Evolutionary conservation across 2,329 filamentous ascomycete genomes (phyloP), one percentile per base, ranked within the genome.

Genomic region (Rutstroemia sp.): DNA sequence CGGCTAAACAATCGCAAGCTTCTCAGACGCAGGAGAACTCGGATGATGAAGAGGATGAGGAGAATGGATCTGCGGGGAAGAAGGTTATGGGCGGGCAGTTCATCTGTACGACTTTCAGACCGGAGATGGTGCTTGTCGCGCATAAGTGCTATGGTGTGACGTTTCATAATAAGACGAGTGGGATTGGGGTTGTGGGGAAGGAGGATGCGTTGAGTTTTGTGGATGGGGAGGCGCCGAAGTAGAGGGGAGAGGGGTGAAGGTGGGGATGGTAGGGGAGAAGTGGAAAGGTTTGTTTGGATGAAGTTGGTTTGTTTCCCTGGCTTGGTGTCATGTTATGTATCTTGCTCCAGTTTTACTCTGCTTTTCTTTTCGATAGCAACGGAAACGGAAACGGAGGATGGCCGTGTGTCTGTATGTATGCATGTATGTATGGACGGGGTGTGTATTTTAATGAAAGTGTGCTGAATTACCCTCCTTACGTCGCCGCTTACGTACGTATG

Each of bases 131-230:
- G 61, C 83, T 88, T 59, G 90, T 97, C 19, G 94, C 94, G 3
- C 92, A 97, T 76, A 95, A 96, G 76, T 96, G 92, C 73, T 99
- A 99, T 71, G 94, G 94, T 59, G 94, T 99, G 51, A 90, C 89
- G 51, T 97, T 92, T 73, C 82, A 84, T 63, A 92, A 92, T 72
- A 97, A 97, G 80, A 95, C 92, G 63, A 95, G 89, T 75, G 89
- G 84, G 41, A 95, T 99, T 67, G 89, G 94, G 73, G 92, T 92
- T 52, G 92, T 96, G 50, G 86, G 83, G 60, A 83, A 85, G 55
- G 89, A 96, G 62, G 89, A 94, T 66, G 94, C 94, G 27, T 76
- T 99, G 64, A 86, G 89, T 68, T 99, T 99, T 70, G 92, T 99
- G 12, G 92, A 97, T 70, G 92, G 91, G 19, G 90, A 95, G 60